These are phyloP conservation scores for Spathaspora passalidarum DNA, from an alignment of 805 yeast genomes.

Conservation along the genomic window DNA sequence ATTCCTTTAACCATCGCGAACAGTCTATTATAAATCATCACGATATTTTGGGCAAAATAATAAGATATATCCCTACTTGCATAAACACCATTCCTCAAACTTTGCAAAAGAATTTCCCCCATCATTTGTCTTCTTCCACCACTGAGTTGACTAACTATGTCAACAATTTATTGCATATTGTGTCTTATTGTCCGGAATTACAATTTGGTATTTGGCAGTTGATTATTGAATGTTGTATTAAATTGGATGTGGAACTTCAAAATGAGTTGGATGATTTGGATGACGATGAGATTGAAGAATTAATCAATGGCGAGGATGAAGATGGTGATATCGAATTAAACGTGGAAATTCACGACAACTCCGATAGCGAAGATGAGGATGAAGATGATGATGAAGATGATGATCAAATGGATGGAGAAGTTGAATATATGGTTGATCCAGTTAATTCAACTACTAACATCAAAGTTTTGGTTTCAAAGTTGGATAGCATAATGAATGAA, in stretches of 20 bases:
- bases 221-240: constrained; percentile 74
- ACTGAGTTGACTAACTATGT: constrained; percentile 59
- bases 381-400: constrained; percentile 45
- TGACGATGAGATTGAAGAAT: constrained; percentile 59
- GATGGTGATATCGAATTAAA: constrained; percentile 57
- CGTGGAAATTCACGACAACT: constrained; percentile 31
- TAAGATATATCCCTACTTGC: constrained; percentile 79
- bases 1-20: constrained; percentile 5
- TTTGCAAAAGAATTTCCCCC: constrained; percentile 69
- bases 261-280: constrained; percentile 83
- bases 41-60: constrained; percentile 57
- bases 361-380: constrained; percentile 29
- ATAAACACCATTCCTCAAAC: constrained; percentile 59
- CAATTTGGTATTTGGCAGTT: constrained; percentile 75
- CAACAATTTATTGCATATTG: constrained; percentile 55
- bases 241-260: constrained; percentile 88
- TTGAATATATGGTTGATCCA: constrained; percentile 45
- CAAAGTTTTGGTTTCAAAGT: constrained; percentile 57
- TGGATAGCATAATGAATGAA: constrained; percentile 65
- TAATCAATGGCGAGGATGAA: constrained; percentile 46
- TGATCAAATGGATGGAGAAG: constrained; percentile 33
- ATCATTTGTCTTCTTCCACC: constrained; percentile 60
- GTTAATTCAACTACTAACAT: constrained; percentile 42
- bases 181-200: constrained; percentile 73
- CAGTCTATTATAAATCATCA: constrained; percentile 44